Evolutionary conservation across 2,329 filamentous ascomycete species (phyloP).

Genomic region (Aureobasidium sp.): DNA sequence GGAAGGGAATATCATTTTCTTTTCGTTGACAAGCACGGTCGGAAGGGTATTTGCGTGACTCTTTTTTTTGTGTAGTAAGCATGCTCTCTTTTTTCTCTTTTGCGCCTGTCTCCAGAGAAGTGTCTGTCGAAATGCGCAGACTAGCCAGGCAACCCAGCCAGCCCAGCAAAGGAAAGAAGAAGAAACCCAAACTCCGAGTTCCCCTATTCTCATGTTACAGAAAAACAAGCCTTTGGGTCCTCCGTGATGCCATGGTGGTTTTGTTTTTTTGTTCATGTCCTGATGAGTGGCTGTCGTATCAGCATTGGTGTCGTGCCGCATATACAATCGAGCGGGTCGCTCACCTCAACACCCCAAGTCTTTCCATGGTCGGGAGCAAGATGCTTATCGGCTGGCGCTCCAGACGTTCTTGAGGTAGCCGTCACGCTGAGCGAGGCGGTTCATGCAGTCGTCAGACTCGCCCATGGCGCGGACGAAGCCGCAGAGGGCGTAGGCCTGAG

Average conservation of each 20-base stretch:
- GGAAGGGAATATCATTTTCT: conserved; percentile 13
- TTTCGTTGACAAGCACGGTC: conserved; percentile 14
- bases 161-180: neutral
- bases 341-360: conserved; percentile 11
- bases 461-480: conserved; percentile 97
- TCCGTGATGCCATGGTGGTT: conserved; percentile 13
- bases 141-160: neutral
- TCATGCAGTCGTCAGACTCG: conserved; percentile 94
- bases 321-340: neutral
- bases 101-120: neutral
- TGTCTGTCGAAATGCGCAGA: neutral
- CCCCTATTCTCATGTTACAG: neutral
- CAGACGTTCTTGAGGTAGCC: conserved; percentile 96
- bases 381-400: conserved; percentile 58
- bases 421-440: conserved; percentile 92
- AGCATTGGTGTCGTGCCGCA: neutral
- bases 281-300: neutral
- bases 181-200: conserved; percentile 7
- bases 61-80: neutral
- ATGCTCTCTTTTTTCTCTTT: conserved; percentile 12
- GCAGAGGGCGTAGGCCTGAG: conserved; percentile 94
- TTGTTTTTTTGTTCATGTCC: conserved; percentile 5
- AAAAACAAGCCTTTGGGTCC: neutral
- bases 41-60: conserved; percentile 3
- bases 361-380: neutral